Evolutionary conservation across 1,139 yeast genomes (phyloP).

Genomic region (Blastobotrys arbuscula): DNA sequence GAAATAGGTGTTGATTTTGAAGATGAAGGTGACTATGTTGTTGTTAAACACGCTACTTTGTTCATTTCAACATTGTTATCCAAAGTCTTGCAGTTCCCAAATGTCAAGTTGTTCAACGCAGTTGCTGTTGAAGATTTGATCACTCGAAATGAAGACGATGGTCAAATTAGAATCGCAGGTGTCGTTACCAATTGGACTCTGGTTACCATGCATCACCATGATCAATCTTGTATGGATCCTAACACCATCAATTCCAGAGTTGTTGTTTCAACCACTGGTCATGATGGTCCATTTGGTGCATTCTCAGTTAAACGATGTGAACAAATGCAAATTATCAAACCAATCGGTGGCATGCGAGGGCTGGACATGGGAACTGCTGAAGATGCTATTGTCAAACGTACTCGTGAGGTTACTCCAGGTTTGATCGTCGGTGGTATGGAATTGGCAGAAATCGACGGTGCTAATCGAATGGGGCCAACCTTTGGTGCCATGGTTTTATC

Average conservation of each 20-base stretch:
- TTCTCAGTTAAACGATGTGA: slow-evolving; percentile 55
- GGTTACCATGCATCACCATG: slow-evolving; percentile 70
- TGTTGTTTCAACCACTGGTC: slow-evolving; percentile 70
- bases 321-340: slow-evolving; percentile 36
- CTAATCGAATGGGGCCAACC: slow-evolving; percentile 81
- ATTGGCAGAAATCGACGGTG: slow-evolving; percentile 69
- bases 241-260: slow-evolving; percentile 71
- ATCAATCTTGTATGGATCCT: slow-evolving; percentile 81
- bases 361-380: slow-evolving; percentile 76
- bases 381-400: slow-evolving; percentile 67
- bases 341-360: slow-evolving; percentile 71
- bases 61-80: slow-evolving; percentile 70
- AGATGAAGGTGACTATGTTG: slow-evolving; percentile 77
- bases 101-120: slow-evolving; percentile 73
- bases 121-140: slow-evolving; percentile 78
- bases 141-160: slow-evolving; percentile 55
- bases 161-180: slow-evolving; percentile 58
- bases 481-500: slow-evolving; percentile 78
- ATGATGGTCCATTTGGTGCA: slow-evolving; percentile 85
- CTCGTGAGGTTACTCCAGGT: slow-evolving; percentile 65
- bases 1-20: slow-evolving; percentile 64
- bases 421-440: slow-evolving; percentile 80
- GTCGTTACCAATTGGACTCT: slow-evolving; percentile 82
- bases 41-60: slow-evolving; percentile 74
- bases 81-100: slow-evolving; percentile 65